A percentile compares a stretch with the other conserved stretches of the same genome.
phyloP scores from a whole-genome alignment of 768 basidiomycete species.

The Cantharellus cinnabarinus region DNA sequence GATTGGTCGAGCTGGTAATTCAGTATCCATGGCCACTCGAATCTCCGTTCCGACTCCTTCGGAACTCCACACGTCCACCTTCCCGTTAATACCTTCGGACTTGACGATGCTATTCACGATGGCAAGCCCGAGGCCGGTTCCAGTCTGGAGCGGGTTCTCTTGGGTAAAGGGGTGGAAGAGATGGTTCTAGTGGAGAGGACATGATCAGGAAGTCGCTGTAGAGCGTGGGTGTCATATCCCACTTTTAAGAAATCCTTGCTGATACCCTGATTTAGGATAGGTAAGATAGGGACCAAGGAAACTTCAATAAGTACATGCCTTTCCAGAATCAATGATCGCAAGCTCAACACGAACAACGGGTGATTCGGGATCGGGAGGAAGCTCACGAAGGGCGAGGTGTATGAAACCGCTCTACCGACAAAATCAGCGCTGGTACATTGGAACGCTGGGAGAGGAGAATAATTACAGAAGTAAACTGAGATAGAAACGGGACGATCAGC shows the following conservation, averaged over 20 bases:
- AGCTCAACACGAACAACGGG: conserved; percentile 59
- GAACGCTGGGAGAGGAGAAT: conserved; percentile 68
- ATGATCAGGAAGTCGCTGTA: not conserved
- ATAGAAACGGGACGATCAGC: not conserved
- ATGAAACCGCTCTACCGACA: conserved; percentile 58
- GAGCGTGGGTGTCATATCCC: not conserved
- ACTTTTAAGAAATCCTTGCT: conserved; percentile 84
- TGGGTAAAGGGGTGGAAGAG: conserved; percentile 95
- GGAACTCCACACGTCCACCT: conserved; percentile 84
- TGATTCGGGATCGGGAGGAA: conserved; percentile 33
- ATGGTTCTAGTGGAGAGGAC: conserved; percentile 39
- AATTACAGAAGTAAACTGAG: conserved; percentile 21
- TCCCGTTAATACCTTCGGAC: conserved; percentile 69
- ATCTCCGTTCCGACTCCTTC: conserved; percentile 85
- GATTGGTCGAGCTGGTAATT: conserved; percentile 21
- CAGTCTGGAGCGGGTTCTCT: conserved; percentile 83
- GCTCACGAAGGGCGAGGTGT: conserved; percentile 60
- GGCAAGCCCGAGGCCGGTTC: conserved; percentile 83
- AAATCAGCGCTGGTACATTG: conserved; percentile 29
- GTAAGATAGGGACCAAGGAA: not conserved
- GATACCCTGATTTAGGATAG: conserved; percentile 38
- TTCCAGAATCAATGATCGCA: conserved; percentile 74
- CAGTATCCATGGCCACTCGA: conserved; percentile 63
- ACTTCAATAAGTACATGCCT: conserved; percentile 23
- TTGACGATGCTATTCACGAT: conserved; percentile 86